A percentile compares a stretch with the other conserved stretches of the same genome.
These are phyloP conservation scores for Rusavskia elegans DNA, from an alignment of 495 filamentous ascomycete genomes.

Conservation along the genomic window DNA sequence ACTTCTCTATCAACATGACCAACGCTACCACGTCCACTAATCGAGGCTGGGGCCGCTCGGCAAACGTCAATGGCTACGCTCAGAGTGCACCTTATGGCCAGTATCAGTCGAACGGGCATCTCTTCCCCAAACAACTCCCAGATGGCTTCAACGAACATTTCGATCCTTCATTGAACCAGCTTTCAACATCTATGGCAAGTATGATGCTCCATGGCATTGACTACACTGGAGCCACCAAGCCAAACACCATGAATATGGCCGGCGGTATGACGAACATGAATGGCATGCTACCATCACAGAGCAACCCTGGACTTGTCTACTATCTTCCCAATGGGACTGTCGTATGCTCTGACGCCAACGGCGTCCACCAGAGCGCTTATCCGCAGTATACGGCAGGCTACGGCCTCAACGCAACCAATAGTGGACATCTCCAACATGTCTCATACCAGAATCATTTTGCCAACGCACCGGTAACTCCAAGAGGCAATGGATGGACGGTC, in stretches of 20 bases:
- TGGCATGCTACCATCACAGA: constrained; percentile 5
- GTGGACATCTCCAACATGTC: constrained; percentile 6
- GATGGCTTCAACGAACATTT: constrained; percentile 5
- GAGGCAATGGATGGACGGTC: constrained; percentile 22
- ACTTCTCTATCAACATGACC: neutral
- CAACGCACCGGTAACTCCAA: constrained; percentile 14
- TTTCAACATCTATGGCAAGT: constrained; percentile 7
- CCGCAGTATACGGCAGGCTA: constrained; percentile 6
- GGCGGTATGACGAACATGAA: constrained; percentile 1
- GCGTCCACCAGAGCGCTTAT: constrained; percentile 5
- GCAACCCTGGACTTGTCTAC: constrained; percentile 1
- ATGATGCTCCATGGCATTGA: constrained; percentile 5
- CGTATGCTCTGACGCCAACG: constrained; percentile 5
- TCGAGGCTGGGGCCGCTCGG: neutral
- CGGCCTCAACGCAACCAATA: constrained; percentile 7
- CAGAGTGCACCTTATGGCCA: neutral
- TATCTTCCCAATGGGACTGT: constrained; percentile 9
- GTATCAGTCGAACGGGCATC: constrained; percentile 3
- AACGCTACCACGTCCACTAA: neutral
- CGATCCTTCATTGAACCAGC: constrained; percentile 5
- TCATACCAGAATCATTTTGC: constrained; percentile 4
- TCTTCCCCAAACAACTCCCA: constrained; percentile 2
- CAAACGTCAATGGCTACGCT: neutral
- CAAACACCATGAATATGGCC: neutral
- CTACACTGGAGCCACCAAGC: constrained; percentile 2